Evolutionary conservation across 257 asterid species (phyloP).

Genomic region (Scutellaria baicalensis): DNA sequence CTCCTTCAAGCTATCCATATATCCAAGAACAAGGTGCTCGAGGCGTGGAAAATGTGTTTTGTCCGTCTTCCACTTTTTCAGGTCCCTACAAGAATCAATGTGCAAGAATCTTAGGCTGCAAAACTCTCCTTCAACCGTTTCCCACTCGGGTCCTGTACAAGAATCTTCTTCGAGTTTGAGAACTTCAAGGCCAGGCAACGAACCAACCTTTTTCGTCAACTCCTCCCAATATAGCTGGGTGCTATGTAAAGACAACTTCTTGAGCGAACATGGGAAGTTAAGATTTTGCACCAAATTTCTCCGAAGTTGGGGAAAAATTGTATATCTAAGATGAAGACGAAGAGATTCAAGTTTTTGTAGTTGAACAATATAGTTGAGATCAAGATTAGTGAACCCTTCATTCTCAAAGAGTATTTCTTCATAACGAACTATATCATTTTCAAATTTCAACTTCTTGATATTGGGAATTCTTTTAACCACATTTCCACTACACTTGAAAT

Average conservation of each 20-base stretch:
- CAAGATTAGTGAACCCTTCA: too few relatives aligned
- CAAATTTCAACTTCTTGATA: not conserved
- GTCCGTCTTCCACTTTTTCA: not conserved
- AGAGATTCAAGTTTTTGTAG: not conserved
- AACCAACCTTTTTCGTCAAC: not conserved
- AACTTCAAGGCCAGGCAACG: not conserved
- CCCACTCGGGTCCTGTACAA: not conserved
- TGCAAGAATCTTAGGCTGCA: not conserved
- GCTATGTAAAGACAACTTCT: not conserved
- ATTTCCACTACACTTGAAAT: not conserved
- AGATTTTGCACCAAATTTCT: not conserved
- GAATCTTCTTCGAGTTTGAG: not conserved
- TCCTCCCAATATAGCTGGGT: not conserved
- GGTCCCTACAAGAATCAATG: not conserved
- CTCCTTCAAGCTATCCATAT: not conserved
- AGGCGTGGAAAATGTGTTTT: not conserved
- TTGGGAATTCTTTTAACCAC: not conserved
- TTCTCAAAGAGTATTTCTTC: too few relatives aligned
- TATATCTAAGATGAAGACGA: not conserved
- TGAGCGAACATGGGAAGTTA: not conserved
- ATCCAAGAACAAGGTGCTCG: not conserved
- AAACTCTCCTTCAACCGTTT: not conserved
- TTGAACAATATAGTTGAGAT: not conserved
- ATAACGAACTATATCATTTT: too few relatives aligned
- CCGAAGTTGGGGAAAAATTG: not conserved